Base-by-base conservation (phyloP, 2,329 filamentous ascomycete genomes). In the Aspergillus bombycis region DNA sequence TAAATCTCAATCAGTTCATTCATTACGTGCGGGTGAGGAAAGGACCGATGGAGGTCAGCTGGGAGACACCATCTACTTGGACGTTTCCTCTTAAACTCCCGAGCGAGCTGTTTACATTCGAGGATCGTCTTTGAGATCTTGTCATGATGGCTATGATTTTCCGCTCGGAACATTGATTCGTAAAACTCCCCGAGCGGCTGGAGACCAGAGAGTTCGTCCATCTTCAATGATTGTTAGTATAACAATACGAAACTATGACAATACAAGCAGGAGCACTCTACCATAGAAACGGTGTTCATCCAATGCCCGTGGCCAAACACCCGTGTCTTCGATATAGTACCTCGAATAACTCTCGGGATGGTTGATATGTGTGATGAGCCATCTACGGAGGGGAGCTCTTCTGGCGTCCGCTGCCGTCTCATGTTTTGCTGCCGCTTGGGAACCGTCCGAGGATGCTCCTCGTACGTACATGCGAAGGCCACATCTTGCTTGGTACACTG, bases 301-400 rank as follows among this genome's bases (percentile, higher is more conserved):
- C 72, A 73, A 58, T 74, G 70, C 2, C 72, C 71, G 14, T 64
- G 52, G 1, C 71, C 69, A 41, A 66, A 71, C 10, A 74, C 59
- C 26, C 72, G 62, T 2, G 72, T 73, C 58, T 74, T 74, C 3
- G 63, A 67, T 7, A 69, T 4, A 0, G 60, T 61, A 34, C 70
- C 69, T n/a, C 55, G 65, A 11, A 72, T 67, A 3, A 28, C 41
- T 4, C 21, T 58, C 23, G 46, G n/a, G n/a, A 28, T 21, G 30
- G 36, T 21, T 30, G 54, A 14, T 26, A 3, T 30, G 9, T 52
- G 23, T 32, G 23, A 3, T 5, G 14, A 52, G 4, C 4, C 3
- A 10, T 52, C 48, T 4, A 8, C n/a, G 2, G 48, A 32, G 36
- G 62, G 28, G 21, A 26, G 28, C 30, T 56, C 19, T n/a, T 36